Percentiles rank a stretch among this genome's conserved stretches.
Evolutionary conservation across 2,329 filamentous ascomycete genomes (phyloP).

Genomic region (Penicillium frequentans): DNA sequence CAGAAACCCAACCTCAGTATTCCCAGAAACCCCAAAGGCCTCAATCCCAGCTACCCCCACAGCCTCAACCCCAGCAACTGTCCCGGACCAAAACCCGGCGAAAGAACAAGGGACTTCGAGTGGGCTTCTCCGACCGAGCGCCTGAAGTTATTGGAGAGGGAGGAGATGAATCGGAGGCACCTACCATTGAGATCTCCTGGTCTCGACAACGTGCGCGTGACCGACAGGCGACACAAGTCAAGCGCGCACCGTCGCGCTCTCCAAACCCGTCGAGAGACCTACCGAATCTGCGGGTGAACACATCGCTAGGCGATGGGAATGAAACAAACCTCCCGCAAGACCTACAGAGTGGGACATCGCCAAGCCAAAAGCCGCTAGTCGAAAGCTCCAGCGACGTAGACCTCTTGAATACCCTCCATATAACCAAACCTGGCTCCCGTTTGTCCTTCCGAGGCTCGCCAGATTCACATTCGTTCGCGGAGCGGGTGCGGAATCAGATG

Average conservation of each 20-base stretch:
- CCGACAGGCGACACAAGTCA: conserved; percentile 23
- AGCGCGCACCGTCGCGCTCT: conserved; percentile 7
- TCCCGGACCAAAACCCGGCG: conserved; percentile 17
- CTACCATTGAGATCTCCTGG: conserved; percentile 69
- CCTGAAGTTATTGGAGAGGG: conserved; percentile 88
- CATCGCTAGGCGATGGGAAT: conserved; percentile 28
- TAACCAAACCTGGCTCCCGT: conserved; percentile 33
- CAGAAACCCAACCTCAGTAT: conserved; percentile 1
- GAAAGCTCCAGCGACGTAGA: conserved; percentile 38
- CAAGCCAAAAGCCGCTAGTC: conserved; percentile 31
- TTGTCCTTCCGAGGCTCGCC: conserved; percentile 40
- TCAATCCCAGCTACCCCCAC: too few species aligned
- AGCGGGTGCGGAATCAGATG: conserved; percentile 52
- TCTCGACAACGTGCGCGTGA: conserved; percentile 31
- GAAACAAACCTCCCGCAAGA: conserved; percentile 14
- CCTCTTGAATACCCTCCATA: conserved; percentile 35
- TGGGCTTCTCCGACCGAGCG: conserved; percentile 69
- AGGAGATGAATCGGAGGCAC: conserved; percentile 78
- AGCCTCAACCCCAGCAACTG: neutral
- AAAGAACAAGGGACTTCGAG: conserved; percentile 67
- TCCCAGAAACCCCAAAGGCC: neutral
- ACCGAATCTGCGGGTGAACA: conserved; percentile 35
- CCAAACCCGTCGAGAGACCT: conserved; percentile 17
- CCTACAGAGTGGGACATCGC: conserved; percentile 13
- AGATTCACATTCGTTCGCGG: conserved; percentile 48